phyloP scores from a whole-genome alignment of 202 grass and related monocot genomes.

The Digitaria exilis region DNA sequence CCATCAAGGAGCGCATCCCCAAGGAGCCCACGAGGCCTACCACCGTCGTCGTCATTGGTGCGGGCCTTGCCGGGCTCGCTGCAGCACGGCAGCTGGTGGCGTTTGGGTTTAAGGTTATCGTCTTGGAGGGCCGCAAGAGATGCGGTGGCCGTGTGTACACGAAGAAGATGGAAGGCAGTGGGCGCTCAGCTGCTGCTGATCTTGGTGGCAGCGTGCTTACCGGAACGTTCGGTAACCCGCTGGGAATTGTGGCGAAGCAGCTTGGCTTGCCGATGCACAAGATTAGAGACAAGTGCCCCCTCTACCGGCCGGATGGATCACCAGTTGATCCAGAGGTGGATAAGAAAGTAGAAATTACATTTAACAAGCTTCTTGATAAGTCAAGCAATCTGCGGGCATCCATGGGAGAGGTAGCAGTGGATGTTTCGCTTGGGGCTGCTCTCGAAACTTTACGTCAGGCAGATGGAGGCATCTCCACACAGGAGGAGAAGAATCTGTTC shows the following conservation, averaged over 20 bases:
- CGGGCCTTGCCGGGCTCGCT: conserved; percentile 79
- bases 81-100: conserved; percentile 81
- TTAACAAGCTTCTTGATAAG: conserved; percentile 91
- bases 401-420: conserved; percentile 84
- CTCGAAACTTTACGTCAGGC: conserved; percentile 66
- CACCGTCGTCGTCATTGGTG: conserved; percentile 66
- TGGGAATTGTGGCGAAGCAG: conserved; percentile 79
- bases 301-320: conserved; percentile 69
- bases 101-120: conserved; percentile 78
- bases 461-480: conserved; percentile 59
- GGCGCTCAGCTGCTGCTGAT: conserved; percentile 69
- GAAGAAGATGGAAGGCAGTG: conserved; percentile 89
- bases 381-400: conserved; percentile 63
- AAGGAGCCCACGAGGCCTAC: conserved; percentile 68
- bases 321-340: conserved; percentile 82
- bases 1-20: conserved; percentile 82
- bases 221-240: conserved; percentile 77
- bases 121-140: conserved; percentile 89
- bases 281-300: conserved; percentile 90
- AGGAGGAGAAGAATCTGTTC: conserved; percentile 86
- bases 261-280: conserved; percentile 78
- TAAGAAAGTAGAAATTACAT: conserved; percentile 83
- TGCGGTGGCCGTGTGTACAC: conserved; percentile 92
- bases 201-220: conserved; percentile 92
- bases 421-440: conserved; percentile 85